A percentile compares a stretch with the other conserved stretches of the same genome.
phyloP scores from a whole-genome alignment of 2,329 filamentous ascomycete species.

The Talaromyces marneffei region DNA sequence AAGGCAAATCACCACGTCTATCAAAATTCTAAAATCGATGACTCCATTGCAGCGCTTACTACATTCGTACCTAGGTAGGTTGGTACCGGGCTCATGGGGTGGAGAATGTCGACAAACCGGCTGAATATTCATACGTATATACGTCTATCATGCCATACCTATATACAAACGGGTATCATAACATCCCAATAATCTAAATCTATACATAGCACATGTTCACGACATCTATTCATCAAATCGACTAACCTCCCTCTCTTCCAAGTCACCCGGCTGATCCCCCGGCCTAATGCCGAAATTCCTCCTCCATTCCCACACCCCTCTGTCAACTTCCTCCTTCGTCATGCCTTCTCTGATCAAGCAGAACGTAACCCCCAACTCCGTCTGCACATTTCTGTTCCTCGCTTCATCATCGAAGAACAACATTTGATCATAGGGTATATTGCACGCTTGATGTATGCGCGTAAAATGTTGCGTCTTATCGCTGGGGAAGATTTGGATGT shows the following conservation, averaged over 20 bases:
- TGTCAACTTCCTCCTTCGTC: constrained; percentile 68
- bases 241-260: constrained; percentile 13
- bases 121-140: neutral
- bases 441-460: constrained; percentile 63
- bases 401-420: constrained; percentile 93
- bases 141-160: neutral
- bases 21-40: too few species aligned
- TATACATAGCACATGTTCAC: neutral
- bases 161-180: constrained; percentile 1
- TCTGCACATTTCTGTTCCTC: constrained; percentile 75
- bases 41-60: too few species aligned
- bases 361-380: constrained; percentile 72
- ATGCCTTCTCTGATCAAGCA: constrained; percentile 75
- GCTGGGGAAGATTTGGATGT: constrained; percentile 61
- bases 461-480: constrained; percentile 84
- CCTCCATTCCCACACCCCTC: constrained; percentile 75
- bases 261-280: constrained; percentile 7
- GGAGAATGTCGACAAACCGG: too few species aligned
- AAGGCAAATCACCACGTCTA: neutral
- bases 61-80: too few species aligned
- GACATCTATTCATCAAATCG: constrained; percentile 11
- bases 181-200: neutral
- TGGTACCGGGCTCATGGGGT: too few species aligned
- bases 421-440: constrained; percentile 73
- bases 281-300: constrained; percentile 29